Evolutionary conservation across 1,139 yeast genomes (phyloP), one percentile per base, ranked within the genome.

Genomic region (Pneumocystis carinii): DNA sequence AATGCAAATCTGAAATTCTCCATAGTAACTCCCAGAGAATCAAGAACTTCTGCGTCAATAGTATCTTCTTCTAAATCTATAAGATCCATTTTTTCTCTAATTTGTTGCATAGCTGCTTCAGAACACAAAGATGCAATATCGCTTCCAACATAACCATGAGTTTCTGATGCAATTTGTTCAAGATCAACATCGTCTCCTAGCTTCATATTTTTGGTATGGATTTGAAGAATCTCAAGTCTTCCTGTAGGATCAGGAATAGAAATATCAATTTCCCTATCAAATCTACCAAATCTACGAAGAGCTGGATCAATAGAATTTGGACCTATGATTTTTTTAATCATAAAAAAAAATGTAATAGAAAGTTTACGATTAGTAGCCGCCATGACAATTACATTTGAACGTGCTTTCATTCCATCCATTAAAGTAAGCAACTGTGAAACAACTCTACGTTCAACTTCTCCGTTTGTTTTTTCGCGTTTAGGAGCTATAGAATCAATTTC

Each of bases 361-460:
- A 19, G 6, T 71, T 98, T 98, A 77, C 98, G 85, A 77, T 94
- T 94, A 62, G 98, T 92, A 60, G 90, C 90, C 56, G 90, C 90
- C 77, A 92, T 92, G 65, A 94, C 98, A 66, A 92, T 97, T 69
- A 89, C 86, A 74, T 92, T 94, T 59, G 97, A 85, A 77, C 98
- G 87, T 29, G 97, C 96, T 79, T 92, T 92, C 98, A 92, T 92
- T 80, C 98, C 98, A 75, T 92, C 98, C 98, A 92, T 92, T 71
- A 92, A 82, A 35, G 98, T 92, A 74, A 92, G 83, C 73, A 92
- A 82, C 79, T 92, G 98, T 37, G 97, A 90, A 66, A 92, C 98
- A 66, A 92, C 98, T 80, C 99, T 87, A 79, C 98, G 86, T 76
- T 86, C 90, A 70, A 94, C 98, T 78, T 94, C 99, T 79, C 99